A percentile compares a stretch with the other conserved stretches of the same genome.
phyloP scores from a whole-genome alignment of 305 asterid genomes.

The Fraxinus baroniana region DNA sequence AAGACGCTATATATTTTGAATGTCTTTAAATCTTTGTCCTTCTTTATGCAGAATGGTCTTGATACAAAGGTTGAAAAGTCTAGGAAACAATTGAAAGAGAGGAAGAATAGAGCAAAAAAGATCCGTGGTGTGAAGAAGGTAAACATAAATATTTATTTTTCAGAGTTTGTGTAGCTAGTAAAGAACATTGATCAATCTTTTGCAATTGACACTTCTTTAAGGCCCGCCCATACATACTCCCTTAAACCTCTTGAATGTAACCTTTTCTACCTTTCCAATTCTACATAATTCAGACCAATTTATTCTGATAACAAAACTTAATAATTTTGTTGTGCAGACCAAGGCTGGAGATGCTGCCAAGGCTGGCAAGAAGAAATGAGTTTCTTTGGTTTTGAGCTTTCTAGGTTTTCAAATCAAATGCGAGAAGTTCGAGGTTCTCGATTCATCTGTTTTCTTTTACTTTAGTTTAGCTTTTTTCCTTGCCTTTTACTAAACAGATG shows the following conservation, averaged over 20 bases:
- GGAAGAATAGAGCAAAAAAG: slow-evolving; percentile 76
- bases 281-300: not conserved
- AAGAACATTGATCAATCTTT: not conserved
- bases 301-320: not conserved
- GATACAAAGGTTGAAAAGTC: slow-evolving; percentile 80
- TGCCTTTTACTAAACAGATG: slow-evolving; percentile 13
- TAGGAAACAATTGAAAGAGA: slow-evolving; percentile 77
- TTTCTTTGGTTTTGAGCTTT: slow-evolving; percentile 17
- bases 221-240: not conserved
- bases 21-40: not conserved
- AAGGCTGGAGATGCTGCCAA: slow-evolving; percentile 73
- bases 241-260: not conserved
- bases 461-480: slow-evolving; percentile 17
- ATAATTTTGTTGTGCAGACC: slow-evolving; percentile 33
- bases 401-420: slow-evolving; percentile 6
- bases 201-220: not conserved
- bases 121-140: slow-evolving; percentile 90
- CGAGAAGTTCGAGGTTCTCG: not conserved
- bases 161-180: not conserved
- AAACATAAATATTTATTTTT: not conserved
- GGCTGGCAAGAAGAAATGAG: slow-evolving; percentile 74
- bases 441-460: slow-evolving; percentile 5
- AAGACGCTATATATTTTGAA: not conserved
- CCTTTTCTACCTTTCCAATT: not conserved
- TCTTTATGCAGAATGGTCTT: slow-evolving; percentile 60